Conservation (phyloP, 2,329 filamentous ascomycete genomes). For the Epichloe brachyelytri region DNA sequence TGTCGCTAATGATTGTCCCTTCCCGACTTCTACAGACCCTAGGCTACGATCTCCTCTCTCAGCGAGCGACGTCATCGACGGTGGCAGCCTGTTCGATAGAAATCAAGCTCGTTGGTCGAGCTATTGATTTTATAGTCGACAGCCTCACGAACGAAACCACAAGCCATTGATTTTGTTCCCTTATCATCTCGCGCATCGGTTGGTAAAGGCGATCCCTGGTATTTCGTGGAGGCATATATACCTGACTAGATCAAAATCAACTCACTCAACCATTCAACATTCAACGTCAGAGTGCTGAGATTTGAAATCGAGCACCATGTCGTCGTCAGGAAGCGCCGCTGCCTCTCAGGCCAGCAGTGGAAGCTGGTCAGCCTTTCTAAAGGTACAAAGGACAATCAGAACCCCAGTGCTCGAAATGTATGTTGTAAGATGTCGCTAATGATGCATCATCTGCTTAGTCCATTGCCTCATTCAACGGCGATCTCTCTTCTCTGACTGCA, state of each 20-base stretch:
- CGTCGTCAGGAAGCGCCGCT: constrained; percentile 15
- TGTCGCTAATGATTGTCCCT: neutral
- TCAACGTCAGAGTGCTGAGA: neutral
- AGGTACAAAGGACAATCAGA: constrained; percentile 22
- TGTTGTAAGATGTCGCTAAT: constrained; percentile 2
- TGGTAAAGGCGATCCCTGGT: neutral
- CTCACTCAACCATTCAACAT: neutral
- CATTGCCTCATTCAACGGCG: constrained; percentile 70
- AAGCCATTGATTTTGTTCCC: neutral
- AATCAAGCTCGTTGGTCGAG: neutral
- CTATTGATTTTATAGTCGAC: neutral
- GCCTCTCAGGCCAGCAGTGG: constrained; percentile 27
- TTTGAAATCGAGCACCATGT: constrained; percentile 14
- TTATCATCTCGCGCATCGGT: neutral
- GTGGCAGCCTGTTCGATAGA: neutral
- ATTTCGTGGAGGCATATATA: neutral
- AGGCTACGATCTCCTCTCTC: neutral
- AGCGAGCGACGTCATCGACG: constrained; percentile 1
- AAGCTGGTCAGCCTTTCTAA: constrained; percentile 40
- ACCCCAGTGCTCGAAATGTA: neutral
- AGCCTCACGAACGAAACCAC: neutral
- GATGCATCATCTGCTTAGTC: constrained; percentile 31
- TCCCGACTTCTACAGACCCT: neutral
- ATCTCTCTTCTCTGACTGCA: constrained; percentile 67
- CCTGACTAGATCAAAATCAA: neutral